Evolutionary conservation across 2,329 filamentous ascomycete species (phyloP), one percentile per base, ranked within the genome.

Genomic region (Aspergillus ustus): DNA sequence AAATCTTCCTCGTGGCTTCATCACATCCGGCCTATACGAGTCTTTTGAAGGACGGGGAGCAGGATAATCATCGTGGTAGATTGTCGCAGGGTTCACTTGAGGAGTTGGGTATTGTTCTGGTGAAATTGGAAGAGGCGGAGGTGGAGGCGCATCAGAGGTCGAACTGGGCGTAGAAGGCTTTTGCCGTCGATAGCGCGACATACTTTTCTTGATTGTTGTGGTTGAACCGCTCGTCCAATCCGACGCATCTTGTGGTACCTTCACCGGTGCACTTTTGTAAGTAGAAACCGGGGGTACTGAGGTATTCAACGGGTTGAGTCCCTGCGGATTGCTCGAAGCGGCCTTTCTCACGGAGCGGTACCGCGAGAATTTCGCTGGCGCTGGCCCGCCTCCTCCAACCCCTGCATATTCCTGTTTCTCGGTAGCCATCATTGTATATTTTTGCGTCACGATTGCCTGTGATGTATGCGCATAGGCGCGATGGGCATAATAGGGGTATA

Each of bases 301-400:
- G 31, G 62, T 49, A 50, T 62, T 50, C 28, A 63, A 55, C 25
- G 65, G 69, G 43, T 43, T 19, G 43, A 49, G 28, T 20, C 31
- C 51, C 61, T 78, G 62, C 52, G 70, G 72, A 57, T 78, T 75
- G 22, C 77, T 68, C 19, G 73, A 68, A 22, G 73, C 72, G 11
- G 76, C 77, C 64, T 80, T 80, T 61, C 86, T 77, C 59, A 87
- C 84, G 31, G 84, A 85, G 65, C 85, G 80, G 73, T 88, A 88
- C 46, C 86, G 81, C 58, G 84, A 84, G 70, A 85, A 82, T 69
- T 84, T 86, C 56, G 74, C 71, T 31, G 72, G 72, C 22, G 57
- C 52, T 29, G 50, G 63, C 22, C 43, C 62, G 52, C 53, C 65
- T 51, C 52, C 61, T 34, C 60, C 63, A 49, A 40, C 60, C 34